Conservation (phyloP, 2,329 filamentous ascomycete genomes). For the Tolypocladium guangdongense region DNA sequence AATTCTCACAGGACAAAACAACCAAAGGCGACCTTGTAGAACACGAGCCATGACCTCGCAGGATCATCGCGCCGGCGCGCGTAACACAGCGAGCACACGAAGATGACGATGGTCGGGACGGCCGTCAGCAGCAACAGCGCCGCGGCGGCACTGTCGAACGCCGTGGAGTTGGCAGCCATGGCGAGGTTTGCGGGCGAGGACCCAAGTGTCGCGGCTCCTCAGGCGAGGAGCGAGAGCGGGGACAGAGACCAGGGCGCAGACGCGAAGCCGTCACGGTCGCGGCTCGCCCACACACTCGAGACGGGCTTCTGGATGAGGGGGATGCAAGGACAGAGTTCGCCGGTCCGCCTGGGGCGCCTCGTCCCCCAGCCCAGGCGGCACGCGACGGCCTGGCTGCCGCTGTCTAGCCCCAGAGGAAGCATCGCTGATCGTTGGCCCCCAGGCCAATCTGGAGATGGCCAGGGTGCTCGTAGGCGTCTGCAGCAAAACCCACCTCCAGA, state of each 20-base stretch:
- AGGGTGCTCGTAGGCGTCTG: too few species aligned
- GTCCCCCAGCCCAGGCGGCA: too few species aligned
- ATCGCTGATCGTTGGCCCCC: too few species aligned
- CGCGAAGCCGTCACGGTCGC: not conserved
- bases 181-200: not conserved
- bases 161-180: not conserved
- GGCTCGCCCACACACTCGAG: not conserved
- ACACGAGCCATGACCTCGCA: slow-evolving; percentile 12
- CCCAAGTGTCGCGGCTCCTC: not conserved
- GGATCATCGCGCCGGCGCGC: slow-evolving; percentile 11
- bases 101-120: slow-evolving; percentile 9
- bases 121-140: slow-evolving; percentile 5
- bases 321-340: not conserved
- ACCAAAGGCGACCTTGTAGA: slow-evolving; percentile 13
- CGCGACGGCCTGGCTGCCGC: too few species aligned
- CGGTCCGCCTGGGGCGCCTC: too few species aligned
- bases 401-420: too few species aligned
- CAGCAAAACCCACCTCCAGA: too few species aligned
- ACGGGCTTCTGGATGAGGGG: not conserved
- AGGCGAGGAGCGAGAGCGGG: not conserved
- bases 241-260: not conserved
- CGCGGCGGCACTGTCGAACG: not conserved
- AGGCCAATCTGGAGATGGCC: too few species aligned
- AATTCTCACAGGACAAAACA: slow-evolving; percentile 14
- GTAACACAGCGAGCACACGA: slow-evolving; percentile 11